Evolutionary conservation across 345 rosid genomes (phyloP).

Genomic region (Hypericum perforatum): DNA sequence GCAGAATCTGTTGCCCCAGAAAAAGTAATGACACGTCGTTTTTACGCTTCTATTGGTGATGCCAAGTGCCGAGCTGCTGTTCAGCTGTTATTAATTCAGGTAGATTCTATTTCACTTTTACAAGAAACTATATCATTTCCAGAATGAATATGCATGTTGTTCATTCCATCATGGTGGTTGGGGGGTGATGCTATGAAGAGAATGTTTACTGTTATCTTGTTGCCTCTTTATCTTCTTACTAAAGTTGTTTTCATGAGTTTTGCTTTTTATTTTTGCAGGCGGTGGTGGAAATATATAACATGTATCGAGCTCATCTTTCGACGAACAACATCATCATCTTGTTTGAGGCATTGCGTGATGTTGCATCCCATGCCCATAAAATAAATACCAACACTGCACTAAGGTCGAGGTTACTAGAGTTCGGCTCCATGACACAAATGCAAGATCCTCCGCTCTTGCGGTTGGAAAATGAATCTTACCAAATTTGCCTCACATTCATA

Average conservation of each 20-base stretch:
- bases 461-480: conserved; percentile 90
- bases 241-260: background rate
- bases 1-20: conserved; percentile 41
- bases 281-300: conserved; percentile 84
- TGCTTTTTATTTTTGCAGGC: conserved; percentile 59
- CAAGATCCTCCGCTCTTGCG: conserved; percentile 95
- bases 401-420: conserved; percentile 69
- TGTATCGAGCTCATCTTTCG: conserved; percentile 67
- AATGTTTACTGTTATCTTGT: no score
- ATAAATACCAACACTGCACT: conserved; percentile 48
- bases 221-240: background rate
- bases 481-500: conserved; percentile 80
- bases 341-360: conserved; percentile 66
- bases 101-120: conserved; percentile 11
- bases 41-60: conserved; percentile 59
- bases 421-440: conserved; percentile 87
- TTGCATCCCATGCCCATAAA: conserved; percentile 72
- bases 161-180: no score
- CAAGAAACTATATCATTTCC: no score
- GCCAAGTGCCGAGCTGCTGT: conserved; percentile 97
- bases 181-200: no score
- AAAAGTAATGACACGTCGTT: conserved; percentile 31
- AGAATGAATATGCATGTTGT: no score
- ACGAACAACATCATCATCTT: conserved; percentile 64
- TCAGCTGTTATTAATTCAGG: conserved; percentile 95